Evolutionary conservation across 441 rosid species (phyloP).

Genomic region (Omphalea diandra): DNA sequence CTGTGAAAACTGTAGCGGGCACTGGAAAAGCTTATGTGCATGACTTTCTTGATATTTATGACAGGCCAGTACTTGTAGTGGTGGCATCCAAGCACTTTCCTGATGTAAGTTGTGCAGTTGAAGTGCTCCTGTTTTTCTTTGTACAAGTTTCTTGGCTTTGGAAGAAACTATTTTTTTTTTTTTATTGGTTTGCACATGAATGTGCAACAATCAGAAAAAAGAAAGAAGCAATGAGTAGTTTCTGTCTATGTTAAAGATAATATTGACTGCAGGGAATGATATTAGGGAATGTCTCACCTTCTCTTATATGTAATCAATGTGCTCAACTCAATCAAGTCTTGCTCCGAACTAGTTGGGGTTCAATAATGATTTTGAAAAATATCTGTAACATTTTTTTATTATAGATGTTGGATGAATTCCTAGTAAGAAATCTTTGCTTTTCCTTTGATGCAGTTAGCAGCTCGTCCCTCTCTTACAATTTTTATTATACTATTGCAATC

Average conservation of each 20-base stretch:
- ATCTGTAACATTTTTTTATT: no score
- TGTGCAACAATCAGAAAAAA: background rate
- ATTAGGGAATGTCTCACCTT: background rate
- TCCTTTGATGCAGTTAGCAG: slow-evolving; percentile 6
- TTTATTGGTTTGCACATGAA: background rate
- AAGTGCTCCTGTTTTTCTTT: background rate
- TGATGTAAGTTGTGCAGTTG: slow-evolving; percentile 44
- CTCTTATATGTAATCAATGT: background rate
- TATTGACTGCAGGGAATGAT: no score
- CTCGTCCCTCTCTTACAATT: background rate
- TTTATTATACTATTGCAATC: background rate
- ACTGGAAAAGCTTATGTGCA: slow-evolving; percentile 90
- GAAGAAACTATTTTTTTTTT: background rate
- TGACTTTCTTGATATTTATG: slow-evolving; percentile 61
- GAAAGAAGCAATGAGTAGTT: background rate
- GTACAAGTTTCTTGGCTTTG: background rate
- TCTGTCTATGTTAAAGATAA: background rate
- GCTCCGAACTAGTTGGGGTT: background rate
- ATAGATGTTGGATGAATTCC: no score
- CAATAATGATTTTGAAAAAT: background rate
- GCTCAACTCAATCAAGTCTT: background rate
- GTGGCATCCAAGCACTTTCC: slow-evolving; percentile 83
- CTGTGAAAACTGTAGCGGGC: slow-evolving; percentile 49
- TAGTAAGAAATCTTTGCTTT: background rate
- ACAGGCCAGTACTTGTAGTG: slow-evolving; percentile 78